Evolutionary conservation across 768 basidiomycete genomes (phyloP), one percentile per base, ranked within the genome.

Genomic region (Kwoniella mangroviensis): DNA sequence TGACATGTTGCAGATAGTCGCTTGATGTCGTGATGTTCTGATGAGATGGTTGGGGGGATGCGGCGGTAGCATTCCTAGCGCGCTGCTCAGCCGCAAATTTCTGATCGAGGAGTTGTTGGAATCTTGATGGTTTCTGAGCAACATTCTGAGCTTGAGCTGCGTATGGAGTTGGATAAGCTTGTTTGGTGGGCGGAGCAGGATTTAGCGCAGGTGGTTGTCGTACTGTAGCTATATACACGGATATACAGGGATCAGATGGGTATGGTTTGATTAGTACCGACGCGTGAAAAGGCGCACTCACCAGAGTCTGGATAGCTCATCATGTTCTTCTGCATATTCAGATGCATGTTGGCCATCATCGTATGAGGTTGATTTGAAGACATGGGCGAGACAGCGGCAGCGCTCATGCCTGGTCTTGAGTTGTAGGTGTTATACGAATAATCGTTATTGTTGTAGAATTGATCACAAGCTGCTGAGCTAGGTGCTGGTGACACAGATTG

Each of bases 81-180:
- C 26, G 1, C 43, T 69, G 51, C 57, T 75, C 74, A 45, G 74
- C 74, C 3, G 74, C 74, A 3, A 75, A 21, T 62, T 75, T 75
- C 26, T 63, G 62, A 34, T 63, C 22, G 21, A 75, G 52, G 6
- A 75, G 63, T 60, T 75, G 74, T 51, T 70, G 65, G 28, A 75
- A 75, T 10, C 74, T 43, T 3, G 70, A 67, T 12, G 43, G 22
- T 22, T 56, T 28, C 41, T 40, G 22, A 17, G 49, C 34, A 49
- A 19, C 22, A 21, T 51, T 64, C 17, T 34, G 63, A n/a, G 65
- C 42, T 34, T 34, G 63, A n/a, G 65, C 42, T 26, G 65, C 2
- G 3, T 21, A 24, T 2, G 63, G 17, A 41, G 22, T n/a, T 55
- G 63, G 4, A 2, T 55, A 26, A 19, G 34, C 21, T n/a, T 65